Evolutionary conservation across 106 monocot species (phyloP), one percentile per base, ranked within the genome.

Genomic region (Acanthochlamys bracteata): DNA sequence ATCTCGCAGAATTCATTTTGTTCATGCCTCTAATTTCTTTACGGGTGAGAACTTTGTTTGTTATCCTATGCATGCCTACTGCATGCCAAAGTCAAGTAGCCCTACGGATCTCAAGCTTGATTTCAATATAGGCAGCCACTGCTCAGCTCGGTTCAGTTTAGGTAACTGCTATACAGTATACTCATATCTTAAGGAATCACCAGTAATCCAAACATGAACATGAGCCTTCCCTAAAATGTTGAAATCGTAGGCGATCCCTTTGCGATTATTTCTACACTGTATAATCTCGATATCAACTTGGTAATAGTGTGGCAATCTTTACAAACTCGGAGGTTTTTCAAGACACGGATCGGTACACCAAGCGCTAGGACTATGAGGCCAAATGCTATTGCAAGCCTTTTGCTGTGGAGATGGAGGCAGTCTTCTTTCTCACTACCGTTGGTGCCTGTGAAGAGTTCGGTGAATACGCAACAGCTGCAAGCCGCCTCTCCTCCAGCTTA

Each of bases 161-260:
- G n/a, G n/a, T n/a, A n/a, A n/a, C n/a, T n/a, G n/a, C n/a, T n/a
- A n/a, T n/a, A n/a, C n/a, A n/a, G n/a, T n/a, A n/a, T n/a, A n/a
- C n/a, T n/a, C n/a, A n/a, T n/a, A n/a, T n/a, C n/a, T n/a, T n/a
- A n/a, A n/a, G n/a, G n/a, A n/a, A 27, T 92, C 76, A 92, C 92
- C 92, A 81, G 39, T 74, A 87, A 74, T 84, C 84, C 74, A 57
- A 71, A 66, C 92, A 92, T 42, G 92, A 84, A 61, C 92, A 92
- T 0, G 65, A 60, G 17, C 92, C 86, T 51, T 79, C 74, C 65
- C 68, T 78, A 57, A 87, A 92, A 43, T 78, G 81, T 69, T 92
- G 87, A 72, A 87, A 92, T 25, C 86, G 60, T 67, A 72, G 73
- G 24, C 92, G 68, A 63, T 92, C 87, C 66, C 92, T 81, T n/a